Evolutionary conservation across 2,329 filamentous ascomycete genomes (phyloP), one percentile per base, ranked within the genome.

Genomic region (Colletotrichum sp.): DNA sequence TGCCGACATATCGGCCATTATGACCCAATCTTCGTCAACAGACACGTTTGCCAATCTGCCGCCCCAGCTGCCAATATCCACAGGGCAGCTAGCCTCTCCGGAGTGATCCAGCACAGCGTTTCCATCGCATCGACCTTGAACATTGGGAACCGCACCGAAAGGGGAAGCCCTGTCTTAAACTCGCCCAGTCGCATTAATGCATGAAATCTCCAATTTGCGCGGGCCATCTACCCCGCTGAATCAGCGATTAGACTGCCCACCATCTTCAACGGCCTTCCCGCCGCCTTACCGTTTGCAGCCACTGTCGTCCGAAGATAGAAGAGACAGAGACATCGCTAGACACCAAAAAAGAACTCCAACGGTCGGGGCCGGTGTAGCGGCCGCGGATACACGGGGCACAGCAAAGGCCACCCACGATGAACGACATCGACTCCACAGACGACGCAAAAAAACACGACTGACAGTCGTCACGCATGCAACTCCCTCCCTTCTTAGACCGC

Each of bases 181-280:
- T 64, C 28, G 28, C 49, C 73, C 70, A 30, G 34, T 60, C 70
- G 70, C 70, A 76, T 76, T 73, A 65, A 74, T 74, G 74, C 74
- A 74, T 74, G 59, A 76, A 74, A 65, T 76, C 70, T 65, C 70
- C 49, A 72, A 76, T 73, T 73, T 76, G 70, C 64, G 36, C 57
- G 64, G 70, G 44, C 73, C 70, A 76, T 69, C 69, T 73, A 76
- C 70, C 73, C 74, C 74, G 74, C 74, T 69, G 74, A 76, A 73
- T 76, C 74, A 76, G 70, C 65, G n/a, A 73, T 74, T 76, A 76
- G 70, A 59, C 65, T 69, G 34, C 63, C 69, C 74, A 64, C 74
- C 74, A 69, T 73, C 64, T 76, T 69, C 65, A 65, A 76, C 70
- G 74, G 74, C 49, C 74, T 76, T 76, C 70, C 73, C 74, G 70